Conservation (phyloP, 2,329 filamentous ascomycete genomes). For the Fusarium denticulatum region DNA sequence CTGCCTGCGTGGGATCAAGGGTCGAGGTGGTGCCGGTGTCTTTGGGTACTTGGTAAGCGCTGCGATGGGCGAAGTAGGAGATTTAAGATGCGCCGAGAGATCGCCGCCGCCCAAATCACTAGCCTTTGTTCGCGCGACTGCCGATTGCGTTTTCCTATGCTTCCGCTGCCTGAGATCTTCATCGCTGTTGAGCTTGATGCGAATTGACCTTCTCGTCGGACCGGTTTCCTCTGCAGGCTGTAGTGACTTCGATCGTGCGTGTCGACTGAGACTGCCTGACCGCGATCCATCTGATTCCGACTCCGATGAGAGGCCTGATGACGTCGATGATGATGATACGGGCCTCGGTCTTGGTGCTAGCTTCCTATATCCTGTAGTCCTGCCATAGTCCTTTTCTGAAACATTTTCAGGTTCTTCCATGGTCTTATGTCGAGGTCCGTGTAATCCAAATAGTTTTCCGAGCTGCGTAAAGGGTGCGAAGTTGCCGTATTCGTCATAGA, state of each 20-base stretch:
- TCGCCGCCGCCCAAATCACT: constrained; percentile 55
- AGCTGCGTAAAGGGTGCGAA: constrained; percentile 84
- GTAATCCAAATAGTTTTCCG: constrained; percentile 67
- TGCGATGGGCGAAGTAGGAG: constrained; percentile 84
- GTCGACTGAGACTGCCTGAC: constrained; percentile 50
- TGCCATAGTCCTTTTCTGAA: constrained; percentile 45
- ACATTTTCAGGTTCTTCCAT: constrained; percentile 38
- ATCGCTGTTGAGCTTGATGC: constrained; percentile 89
- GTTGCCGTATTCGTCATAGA: constrained; percentile 81
- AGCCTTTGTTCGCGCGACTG: constrained; percentile 55
- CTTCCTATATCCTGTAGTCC: constrained; percentile 43
- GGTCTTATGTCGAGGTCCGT: constrained; percentile 58
- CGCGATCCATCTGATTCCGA: constrained; percentile 68
- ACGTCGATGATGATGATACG: constrained; percentile 55
- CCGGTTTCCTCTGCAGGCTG: constrained; percentile 69
- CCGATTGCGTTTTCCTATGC: constrained; percentile 68
- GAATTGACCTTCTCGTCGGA: constrained; percentile 80
- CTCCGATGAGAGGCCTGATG: constrained; percentile 76
- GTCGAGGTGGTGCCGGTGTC: constrained; percentile 86
- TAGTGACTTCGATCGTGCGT: constrained; percentile 72
- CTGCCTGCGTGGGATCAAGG: constrained; percentile 87
- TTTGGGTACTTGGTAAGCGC: constrained; percentile 90
- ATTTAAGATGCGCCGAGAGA: constrained; percentile 86
- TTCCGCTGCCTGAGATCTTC: constrained; percentile 79
- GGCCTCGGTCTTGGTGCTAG: constrained; percentile 41